A percentile compares a stretch with the other conserved stretches of the same genome.
Conservation (phyloP, 2,329 filamentous ascomycete genomes). For the Fusarium verrucosum region DNA sequence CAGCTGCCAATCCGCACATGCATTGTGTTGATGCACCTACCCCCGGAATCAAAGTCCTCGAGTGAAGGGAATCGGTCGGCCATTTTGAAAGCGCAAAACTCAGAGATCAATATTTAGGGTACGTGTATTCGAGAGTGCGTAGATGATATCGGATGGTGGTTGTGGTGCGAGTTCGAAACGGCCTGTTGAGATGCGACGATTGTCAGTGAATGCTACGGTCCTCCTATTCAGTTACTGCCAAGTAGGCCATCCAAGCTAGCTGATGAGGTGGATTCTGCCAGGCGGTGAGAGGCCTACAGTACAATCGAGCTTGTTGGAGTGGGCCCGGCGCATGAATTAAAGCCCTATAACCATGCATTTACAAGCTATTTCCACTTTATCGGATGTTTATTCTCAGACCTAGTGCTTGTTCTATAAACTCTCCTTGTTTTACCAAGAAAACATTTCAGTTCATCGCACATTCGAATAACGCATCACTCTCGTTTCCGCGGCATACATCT, state of each 20-base stretch:
- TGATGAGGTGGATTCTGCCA: slow-evolving; percentile 49
- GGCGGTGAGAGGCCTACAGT: slow-evolving; percentile 45
- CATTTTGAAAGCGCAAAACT: slow-evolving; percentile 58
- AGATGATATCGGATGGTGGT: background rate
- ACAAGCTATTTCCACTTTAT: slow-evolving; percentile 35
- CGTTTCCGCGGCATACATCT: slow-evolving; percentile 23
- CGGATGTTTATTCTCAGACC: slow-evolving; percentile 36
- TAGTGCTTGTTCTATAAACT: slow-evolving; percentile 39
- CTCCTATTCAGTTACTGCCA: slow-evolving; percentile 45
- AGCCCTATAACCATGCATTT: slow-evolving; percentile 37
- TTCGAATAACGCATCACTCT: slow-evolving; percentile 30
- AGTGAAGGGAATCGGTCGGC: slow-evolving; percentile 82
- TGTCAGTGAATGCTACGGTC: slow-evolving; percentile 34
- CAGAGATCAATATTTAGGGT: slow-evolving; percentile 1
- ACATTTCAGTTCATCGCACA: slow-evolving; percentile 35
- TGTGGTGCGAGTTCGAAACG: slow-evolving; percentile 7
- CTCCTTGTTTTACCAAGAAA: slow-evolving; percentile 39
- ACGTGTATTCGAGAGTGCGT: background rate
- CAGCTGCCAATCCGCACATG: slow-evolving; percentile 27
- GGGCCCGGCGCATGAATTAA: slow-evolving; percentile 36
- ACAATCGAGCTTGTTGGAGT: slow-evolving; percentile 12
- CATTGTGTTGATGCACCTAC: slow-evolving; percentile 52
- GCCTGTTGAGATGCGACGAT: slow-evolving; percentile 16
- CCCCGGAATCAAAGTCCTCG: slow-evolving; percentile 77
- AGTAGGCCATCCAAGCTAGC: slow-evolving; percentile 37